Conservation (phyloP, 352 stramenopile genomes). For the Pythium rhizo-oryzae region DNA sequence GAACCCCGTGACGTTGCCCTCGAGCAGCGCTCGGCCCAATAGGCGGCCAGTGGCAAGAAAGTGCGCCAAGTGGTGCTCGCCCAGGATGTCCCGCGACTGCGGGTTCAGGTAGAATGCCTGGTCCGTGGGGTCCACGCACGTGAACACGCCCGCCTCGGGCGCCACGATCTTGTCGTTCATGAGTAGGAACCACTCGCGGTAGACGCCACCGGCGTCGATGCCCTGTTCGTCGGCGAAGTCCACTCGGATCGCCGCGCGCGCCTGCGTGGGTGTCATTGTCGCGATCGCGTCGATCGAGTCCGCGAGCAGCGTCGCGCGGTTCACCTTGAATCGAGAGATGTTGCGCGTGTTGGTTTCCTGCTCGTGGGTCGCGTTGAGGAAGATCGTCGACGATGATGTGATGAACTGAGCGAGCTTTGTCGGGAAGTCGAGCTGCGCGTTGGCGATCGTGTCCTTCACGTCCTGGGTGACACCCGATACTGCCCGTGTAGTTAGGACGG, state of each 20-base stretch:
- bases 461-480: not conserved
- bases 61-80: constrained; percentile 72
- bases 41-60: constrained; percentile 59
- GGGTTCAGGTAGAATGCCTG: constrained; percentile 66
- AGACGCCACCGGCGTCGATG: constrained; percentile 83
- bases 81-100: constrained; percentile 57
- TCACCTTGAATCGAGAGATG: constrained; percentile 27
- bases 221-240: constrained; percentile 84
- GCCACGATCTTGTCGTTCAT: constrained; percentile 63
- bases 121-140: constrained; percentile 51
- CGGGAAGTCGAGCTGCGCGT: constrained; percentile 24
- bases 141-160: constrained; percentile 55
- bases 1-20: constrained; percentile 94
- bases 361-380: constrained; percentile 17
- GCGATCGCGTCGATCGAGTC: constrained; percentile 67
- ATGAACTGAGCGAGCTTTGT: constrained; percentile 35
- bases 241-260: constrained; percentile 69
- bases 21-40: constrained; percentile 66
- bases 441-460: constrained; percentile 26
- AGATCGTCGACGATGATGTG: constrained; percentile 16
- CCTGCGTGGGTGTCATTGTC: constrained; percentile 54
- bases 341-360: constrained; percentile 13
- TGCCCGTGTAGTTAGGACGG: not conserved
- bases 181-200: constrained; percentile 90
- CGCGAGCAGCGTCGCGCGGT: constrained; percentile 47